Evolutionary conservation across 208 protist species (phyloP), one percentile per base, ranked within the genome.

Genomic region (Wallacemonas sp.): DNA sequence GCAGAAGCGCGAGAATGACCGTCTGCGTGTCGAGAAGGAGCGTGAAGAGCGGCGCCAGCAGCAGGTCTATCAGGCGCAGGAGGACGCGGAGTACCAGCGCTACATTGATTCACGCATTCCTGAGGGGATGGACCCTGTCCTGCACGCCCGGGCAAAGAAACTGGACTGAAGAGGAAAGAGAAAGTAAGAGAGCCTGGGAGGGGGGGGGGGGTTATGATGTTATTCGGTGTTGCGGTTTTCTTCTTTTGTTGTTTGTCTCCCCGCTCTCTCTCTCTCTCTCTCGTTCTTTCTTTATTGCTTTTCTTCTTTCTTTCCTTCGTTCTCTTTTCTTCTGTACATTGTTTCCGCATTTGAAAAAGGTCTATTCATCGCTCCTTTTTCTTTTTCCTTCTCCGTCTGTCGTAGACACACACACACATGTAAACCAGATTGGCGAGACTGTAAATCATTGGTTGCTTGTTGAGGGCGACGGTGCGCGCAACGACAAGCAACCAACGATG

Each of bases 31-130:
- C n/a, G 78, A 84, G 65, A 58, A 66, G 23, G 72, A 84, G 39
- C 71, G 70, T 14, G 74, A 84, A 14, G 72, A 83, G 44, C 57
- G 57, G 17, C 65, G 64, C 5, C 61, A 63, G 26, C 73, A 77
- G 47, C 56, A 72, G 19, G 77, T 78, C 26, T 60, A 65, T 14
- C 56, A 73, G 65, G 72, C 72, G 67, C 55, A 60, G n/a, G 87
- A 94, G 21, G 83, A 92, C 30, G 77, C 63, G 19, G 54, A 66
- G 16, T 94, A 85, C 52, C 33, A 49, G 4, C 72, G 67, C 23
- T 94, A 86, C 62, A 80, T 96, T 24, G 72, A 81, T 49, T 80
- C 83, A 0, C 76, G 87, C 54, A 47, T 96, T 32, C 90, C 90
- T 16, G 48, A 46, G 0, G 72, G 92, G 61, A 85, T 92, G 79